Evolutionary conservation across 352 stramenopile species (phyloP).

Genomic region (Phytopythium cucurbitacearum): DNA sequence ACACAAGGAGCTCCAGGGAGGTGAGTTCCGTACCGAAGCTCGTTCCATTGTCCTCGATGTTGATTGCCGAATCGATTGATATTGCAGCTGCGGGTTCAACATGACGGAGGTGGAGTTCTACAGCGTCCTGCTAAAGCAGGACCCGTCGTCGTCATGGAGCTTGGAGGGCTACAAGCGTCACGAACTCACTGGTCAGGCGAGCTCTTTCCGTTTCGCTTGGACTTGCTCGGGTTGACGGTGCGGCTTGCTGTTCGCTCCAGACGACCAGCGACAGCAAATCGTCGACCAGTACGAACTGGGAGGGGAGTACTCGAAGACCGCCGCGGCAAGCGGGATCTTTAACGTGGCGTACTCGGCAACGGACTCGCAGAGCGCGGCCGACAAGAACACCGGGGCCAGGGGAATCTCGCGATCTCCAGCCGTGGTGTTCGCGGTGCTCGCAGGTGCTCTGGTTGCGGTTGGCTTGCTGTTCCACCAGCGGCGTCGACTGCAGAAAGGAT

Average conservation of each 20-base stretch:
- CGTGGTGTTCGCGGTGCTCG: conserved; percentile 38
- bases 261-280: conserved; percentile 46
- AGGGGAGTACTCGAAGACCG: conserved; percentile 57
- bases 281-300: conserved; percentile 42
- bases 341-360: conserved; percentile 32
- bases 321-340: conserved; percentile 63
- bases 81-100: conserved; percentile 47
- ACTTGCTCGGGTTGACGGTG: not conserved
- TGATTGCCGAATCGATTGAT: conserved; percentile 6
- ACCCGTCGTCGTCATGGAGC: conserved; percentile 21
- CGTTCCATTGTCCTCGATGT: not conserved
- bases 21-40: not conserved
- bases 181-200: conserved; percentile 28
- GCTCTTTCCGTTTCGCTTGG: not conserved
- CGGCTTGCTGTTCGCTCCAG: conserved; percentile 10
- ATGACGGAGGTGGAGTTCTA: conserved; percentile 64
- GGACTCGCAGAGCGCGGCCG: conserved; percentile 24
- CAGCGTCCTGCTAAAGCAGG: conserved; percentile 49
- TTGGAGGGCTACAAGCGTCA: conserved; percentile 63
- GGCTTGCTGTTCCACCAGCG: conserved; percentile 53
- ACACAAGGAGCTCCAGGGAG: not conserved
- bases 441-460: conserved; percentile 34
- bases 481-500: conserved; percentile 55
- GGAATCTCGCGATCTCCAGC: conserved; percentile 24
- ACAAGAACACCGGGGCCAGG: conserved; percentile 18